phyloP scores from a whole-genome alignment of 139 green algal genomes.

The Chlamydomonas incerta region DNA sequence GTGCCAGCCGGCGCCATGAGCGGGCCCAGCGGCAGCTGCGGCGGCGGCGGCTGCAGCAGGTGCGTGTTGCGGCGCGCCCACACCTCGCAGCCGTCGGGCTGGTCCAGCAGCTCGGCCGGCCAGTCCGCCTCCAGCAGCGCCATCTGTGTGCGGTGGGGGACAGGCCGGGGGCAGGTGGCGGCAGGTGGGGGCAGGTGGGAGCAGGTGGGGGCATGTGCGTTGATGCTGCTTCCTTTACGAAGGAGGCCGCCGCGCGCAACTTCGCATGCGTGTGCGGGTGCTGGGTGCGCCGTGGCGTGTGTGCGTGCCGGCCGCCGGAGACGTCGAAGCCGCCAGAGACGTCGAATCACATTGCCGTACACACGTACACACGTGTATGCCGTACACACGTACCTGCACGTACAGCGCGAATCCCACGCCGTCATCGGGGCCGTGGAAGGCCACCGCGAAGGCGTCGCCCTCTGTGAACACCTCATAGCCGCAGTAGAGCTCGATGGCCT shows the following conservation, averaged over 20 bases:
- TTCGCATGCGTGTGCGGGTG: too few species aligned
- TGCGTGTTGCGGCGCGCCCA: constrained; percentile 14
- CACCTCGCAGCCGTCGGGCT: constrained; percentile 37
- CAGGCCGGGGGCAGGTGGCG: neutral
- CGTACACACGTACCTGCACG: too few species aligned
- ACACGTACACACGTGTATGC: too few species aligned
- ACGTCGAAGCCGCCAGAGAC: too few species aligned
- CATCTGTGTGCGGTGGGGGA: neutral
- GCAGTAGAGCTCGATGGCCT: constrained; percentile 6
- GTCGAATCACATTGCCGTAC: too few species aligned
- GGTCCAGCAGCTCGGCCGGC: constrained; percentile 37
- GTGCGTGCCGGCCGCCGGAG: too few species aligned
- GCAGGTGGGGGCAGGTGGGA: neutral
- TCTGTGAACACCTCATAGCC: constrained; percentile 45
- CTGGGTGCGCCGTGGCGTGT: too few species aligned
- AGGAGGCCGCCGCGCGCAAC: neutral
- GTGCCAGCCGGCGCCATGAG: neutral
- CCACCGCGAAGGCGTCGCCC: constrained; percentile 62
- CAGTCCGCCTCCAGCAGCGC: constrained; percentile 31
- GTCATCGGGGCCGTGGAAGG: constrained; percentile 58
- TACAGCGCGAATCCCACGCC: constrained; percentile 51
- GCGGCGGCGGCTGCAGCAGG: neutral
- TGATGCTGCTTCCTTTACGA: neutral
- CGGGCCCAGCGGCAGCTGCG: neutral
- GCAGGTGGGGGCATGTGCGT: too few species aligned